Evolutionary conservation across 306 rosid species (phyloP).

Genomic region (Cucumis hystrix): DNA sequence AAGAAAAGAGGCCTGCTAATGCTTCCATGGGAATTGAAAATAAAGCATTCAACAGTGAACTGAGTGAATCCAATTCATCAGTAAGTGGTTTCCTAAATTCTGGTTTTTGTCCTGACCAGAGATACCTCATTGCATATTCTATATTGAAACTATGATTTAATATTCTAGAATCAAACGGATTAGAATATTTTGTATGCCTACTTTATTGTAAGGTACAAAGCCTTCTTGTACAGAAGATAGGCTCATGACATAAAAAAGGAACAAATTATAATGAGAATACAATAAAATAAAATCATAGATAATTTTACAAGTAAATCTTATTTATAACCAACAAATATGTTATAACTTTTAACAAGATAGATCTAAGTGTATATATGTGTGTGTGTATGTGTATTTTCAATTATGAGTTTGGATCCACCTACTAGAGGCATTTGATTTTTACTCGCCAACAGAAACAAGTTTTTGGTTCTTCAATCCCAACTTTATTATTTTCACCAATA

Average conservation of each 20-base stretch:
- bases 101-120: background rate
- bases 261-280: too few species aligned
- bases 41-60: slow-evolving; percentile 5
- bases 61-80: slow-evolving; percentile 5
- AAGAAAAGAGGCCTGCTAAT: slow-evolving; percentile 16
- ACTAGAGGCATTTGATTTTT: background rate
- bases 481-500: too few species aligned
- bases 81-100: background rate
- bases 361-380: background rate
- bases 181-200: too few species aligned
- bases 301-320: too few species aligned
- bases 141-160: background rate
- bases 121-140: background rate
- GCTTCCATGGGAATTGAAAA: slow-evolving; percentile 12
- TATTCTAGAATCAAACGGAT: too few species aligned
- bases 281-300: too few species aligned
- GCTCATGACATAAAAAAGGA: too few species aligned
- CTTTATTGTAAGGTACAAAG: too few species aligned
- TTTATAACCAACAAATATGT: background rate
- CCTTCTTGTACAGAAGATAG: too few species aligned
- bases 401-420: background rate
- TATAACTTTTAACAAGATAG: background rate
- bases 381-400: too few species aligned
- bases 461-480: too few species aligned
- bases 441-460: too few species aligned